A percentile compares a stretch with the other conserved stretches of the same genome.
phyloP scores from a whole-genome alignment of 2,329 filamentous ascomycete species.

The Aspergillus sp. region DNA sequence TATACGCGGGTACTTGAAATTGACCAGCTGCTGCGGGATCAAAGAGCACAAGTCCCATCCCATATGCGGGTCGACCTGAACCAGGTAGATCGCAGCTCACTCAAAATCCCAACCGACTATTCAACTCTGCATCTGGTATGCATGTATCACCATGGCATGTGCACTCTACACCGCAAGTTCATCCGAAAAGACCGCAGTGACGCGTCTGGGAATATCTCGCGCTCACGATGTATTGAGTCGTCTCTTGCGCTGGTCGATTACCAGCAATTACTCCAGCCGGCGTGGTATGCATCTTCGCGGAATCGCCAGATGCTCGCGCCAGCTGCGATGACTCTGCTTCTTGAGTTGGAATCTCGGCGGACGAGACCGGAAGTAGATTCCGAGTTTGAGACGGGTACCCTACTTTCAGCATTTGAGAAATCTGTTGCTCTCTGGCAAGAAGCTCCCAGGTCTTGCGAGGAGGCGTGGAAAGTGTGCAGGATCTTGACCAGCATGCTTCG shows the following conservation, averaged over 20 bases:
- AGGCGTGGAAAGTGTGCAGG: not conserved
- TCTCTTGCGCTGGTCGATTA: not conserved
- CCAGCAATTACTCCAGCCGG: not conserved
- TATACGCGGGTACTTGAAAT: not conserved
- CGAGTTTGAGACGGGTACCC: not conserved
- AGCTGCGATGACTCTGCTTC: slow-evolving; percentile 7
- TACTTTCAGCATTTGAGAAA: not conserved
- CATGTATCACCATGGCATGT: slow-evolving; percentile 11
- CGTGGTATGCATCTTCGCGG: slow-evolving; percentile 6
- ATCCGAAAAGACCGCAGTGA: not conserved
- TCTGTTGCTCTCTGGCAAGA: not conserved
- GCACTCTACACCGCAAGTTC: slow-evolving; percentile 5
- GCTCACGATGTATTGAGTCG: not conserved
- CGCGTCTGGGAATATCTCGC: not conserved
- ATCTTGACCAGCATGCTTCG: slow-evolving; percentile 1
- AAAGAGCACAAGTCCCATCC: not conserved
- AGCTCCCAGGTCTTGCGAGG: not conserved
- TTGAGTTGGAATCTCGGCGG: slow-evolving; percentile 4
- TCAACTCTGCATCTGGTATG: not conserved
- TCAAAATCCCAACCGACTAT: not conserved
- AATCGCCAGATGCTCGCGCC: slow-evolving; percentile 6
- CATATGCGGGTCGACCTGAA: not conserved
- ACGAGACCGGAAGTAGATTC: not conserved
- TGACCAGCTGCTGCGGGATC: not conserved
- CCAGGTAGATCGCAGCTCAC: not conserved